Percentiles rank a stretch among this genome's conserved stretches.
Evolutionary conservation across 2,329 filamentous ascomycete genomes (phyloP).

Genomic region (Phaeosphaeriaceae sp.): DNA sequence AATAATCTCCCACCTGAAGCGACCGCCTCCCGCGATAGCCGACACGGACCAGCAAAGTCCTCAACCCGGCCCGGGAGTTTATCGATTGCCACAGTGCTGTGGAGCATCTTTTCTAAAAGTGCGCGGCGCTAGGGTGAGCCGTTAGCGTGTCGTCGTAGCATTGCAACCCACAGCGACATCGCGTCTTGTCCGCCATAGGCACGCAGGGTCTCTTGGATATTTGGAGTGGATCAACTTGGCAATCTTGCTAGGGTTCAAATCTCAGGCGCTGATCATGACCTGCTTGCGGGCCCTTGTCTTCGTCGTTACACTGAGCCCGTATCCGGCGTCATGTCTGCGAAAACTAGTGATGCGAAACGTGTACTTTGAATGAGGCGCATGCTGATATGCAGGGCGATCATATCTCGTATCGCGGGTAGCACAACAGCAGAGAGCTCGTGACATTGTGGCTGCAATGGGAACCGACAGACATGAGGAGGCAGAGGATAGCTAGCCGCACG

Average conservation of each 20-base stretch:
- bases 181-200: conserved; percentile 4
- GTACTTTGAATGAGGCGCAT: background rate
- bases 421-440: background rate
- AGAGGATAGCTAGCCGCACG: background rate
- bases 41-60: background rate
- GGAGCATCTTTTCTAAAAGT: conserved; percentile 5
- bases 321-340: conserved; percentile 1
- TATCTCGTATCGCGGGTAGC: background rate
- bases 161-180: conserved; percentile 24
- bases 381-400: background rate
- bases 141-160: conserved; percentile 28
- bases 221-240: background rate
- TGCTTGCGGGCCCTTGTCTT: conserved; percentile 3
- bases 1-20: background rate
- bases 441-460: background rate
- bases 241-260: too few species aligned
- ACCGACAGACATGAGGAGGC: background rate
- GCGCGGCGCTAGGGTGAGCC: conserved; percentile 15
- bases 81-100: conserved; percentile 20
- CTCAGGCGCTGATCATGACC: conserved; percentile 1
- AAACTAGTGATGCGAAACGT: background rate
- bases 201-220: background rate
- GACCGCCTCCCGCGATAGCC: conserved; percentile 5
- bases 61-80: background rate
- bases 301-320: background rate